Evolutionary conservation across 1,139 yeast species (phyloP).

Genomic region (Saccharomyces hybrid): DNA sequence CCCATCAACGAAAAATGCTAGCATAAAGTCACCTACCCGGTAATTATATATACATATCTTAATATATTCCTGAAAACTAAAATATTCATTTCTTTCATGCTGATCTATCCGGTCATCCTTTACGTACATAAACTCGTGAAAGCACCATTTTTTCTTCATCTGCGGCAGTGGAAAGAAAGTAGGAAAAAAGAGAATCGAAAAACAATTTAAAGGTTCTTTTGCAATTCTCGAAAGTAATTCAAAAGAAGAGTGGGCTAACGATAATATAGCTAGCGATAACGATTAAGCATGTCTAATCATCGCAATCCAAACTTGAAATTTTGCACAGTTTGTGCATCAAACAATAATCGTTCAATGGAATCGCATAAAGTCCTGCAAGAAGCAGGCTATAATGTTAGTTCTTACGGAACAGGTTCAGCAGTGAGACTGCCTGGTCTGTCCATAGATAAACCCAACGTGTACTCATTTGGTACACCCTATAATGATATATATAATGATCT

Average conservation of each 20-base stretch:
- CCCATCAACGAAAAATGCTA: not conserved
- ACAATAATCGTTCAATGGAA: constrained; percentile 94
- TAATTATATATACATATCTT: not conserved
- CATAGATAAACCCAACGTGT: constrained; percentile 85
- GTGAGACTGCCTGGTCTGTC: constrained; percentile 93
- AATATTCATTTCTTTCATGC: not conserved
- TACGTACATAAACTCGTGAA: not conserved
- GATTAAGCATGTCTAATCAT: constrained; percentile 1
- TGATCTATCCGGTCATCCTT: not conserved
- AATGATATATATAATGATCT: constrained; percentile 78
- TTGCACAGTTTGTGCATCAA: constrained; percentile 97
- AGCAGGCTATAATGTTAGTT: constrained; percentile 80
- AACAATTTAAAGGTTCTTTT: no score
- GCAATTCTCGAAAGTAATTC: no score
- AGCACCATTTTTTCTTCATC: not conserved
- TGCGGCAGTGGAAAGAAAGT: not conserved
- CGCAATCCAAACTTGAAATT: constrained; percentile 41
- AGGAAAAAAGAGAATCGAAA: not conserved
- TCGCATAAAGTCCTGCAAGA: constrained; percentile 84
- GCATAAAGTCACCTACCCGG: not conserved
- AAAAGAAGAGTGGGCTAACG: not conserved
- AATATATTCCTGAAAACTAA: not conserved
- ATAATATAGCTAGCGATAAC: not conserved
- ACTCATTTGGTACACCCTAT: constrained; percentile 91
- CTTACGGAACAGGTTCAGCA: constrained; percentile 95